phyloP scores from a whole-genome alignment of 2,329 filamentous ascomycete species.

The Penicillium sp. region DNA sequence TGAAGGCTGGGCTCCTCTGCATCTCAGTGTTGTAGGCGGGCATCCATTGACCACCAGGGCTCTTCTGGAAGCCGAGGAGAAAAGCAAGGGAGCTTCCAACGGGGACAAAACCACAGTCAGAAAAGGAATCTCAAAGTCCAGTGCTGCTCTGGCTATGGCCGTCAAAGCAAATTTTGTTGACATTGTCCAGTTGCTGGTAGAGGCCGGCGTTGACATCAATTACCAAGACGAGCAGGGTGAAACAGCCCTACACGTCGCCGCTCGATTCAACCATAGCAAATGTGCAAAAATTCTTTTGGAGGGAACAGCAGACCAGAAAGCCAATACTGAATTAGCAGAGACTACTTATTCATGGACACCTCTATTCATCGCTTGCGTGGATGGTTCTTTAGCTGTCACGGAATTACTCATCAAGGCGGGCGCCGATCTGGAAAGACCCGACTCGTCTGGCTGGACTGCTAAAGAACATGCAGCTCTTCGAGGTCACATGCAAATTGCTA shows the following conservation, averaged over 20 bases:
- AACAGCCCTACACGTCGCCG: conserved; percentile 86
- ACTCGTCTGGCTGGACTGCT: conserved; percentile 90
- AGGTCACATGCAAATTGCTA: conserved; percentile 79
- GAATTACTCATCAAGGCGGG: conserved; percentile 74
- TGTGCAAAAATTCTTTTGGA: conserved; percentile 74
- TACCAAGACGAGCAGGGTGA: conserved; percentile 88
- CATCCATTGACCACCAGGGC: conserved; percentile 81
- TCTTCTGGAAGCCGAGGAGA: conserved; percentile 75
- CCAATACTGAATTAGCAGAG: conserved; percentile 72
- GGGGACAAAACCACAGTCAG: conserved; percentile 59
- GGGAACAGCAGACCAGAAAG: conserved; percentile 66
- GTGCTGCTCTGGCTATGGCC: conserved; percentile 80
- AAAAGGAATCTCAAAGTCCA: conserved; percentile 73
- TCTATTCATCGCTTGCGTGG: conserved; percentile 87
- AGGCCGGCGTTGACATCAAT: conserved; percentile 88
- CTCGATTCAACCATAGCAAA: conserved; percentile 77
- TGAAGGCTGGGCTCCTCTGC: conserved; percentile 85
- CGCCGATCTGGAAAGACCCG: conserved; percentile 67
- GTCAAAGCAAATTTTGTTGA: conserved; percentile 80
- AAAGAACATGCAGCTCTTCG: conserved; percentile 88
- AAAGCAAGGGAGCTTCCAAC: conserved; percentile 47
- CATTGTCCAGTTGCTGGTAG: conserved; percentile 82
- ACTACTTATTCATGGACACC: conserved; percentile 91
- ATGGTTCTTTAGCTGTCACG: conserved; percentile 73
- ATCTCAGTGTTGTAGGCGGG: conserved; percentile 86